Evolutionary conservation across 441 rosid species (phyloP).

Genomic region (California macrophylla): DNA sequence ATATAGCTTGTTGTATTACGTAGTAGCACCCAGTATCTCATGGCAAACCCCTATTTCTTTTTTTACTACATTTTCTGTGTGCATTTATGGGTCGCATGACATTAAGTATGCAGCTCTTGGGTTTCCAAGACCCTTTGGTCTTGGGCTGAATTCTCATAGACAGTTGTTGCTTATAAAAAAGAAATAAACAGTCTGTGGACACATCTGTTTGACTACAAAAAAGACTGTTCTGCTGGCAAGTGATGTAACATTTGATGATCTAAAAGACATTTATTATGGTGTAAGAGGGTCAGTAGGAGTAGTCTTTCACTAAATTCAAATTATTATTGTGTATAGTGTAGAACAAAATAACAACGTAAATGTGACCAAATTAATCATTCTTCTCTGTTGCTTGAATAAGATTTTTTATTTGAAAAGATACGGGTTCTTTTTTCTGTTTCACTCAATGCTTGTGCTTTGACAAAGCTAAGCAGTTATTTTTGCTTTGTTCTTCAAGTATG

Average conservation of each 20-base stretch:
- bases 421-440: background rate
- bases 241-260: background rate
- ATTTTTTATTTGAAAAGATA: background rate
- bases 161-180: no score
- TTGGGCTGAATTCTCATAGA: no score
- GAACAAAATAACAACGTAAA: background rate
- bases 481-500: background rate
- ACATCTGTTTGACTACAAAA: background rate
- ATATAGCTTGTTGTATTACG: background rate
- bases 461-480: background rate
- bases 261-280: no score
- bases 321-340: background rate
- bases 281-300: background rate
- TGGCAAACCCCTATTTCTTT: background rate
- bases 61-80: background rate
- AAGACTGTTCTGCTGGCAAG: background rate
- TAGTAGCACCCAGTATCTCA: constrained; percentile 4
- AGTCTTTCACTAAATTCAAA: background rate
- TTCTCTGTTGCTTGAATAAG: background rate
- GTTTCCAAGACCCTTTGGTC: no score
- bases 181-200: background rate
- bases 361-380: background rate
- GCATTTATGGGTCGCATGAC: background rate
- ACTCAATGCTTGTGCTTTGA: background rate
- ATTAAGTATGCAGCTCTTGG: background rate